These are phyloP conservation scores for Tetrapisispora arboricola DNA, from an alignment of 805 yeast species.

Conservation along the genomic window DNA sequence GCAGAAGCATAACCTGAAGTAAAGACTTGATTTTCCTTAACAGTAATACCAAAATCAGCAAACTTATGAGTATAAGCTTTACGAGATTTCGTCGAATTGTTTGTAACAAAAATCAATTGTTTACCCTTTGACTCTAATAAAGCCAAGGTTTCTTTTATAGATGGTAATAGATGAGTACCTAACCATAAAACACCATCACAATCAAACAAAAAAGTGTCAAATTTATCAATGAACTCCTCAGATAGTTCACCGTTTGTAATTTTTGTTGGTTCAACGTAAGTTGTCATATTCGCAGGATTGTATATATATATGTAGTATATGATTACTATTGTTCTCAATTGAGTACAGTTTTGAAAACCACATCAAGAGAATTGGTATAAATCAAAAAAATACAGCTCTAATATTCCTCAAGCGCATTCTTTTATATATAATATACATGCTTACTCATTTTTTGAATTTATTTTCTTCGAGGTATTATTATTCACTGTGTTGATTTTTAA, in stretches of 20 bases:
- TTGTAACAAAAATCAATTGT: constrained; percentile 80
- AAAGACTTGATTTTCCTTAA: constrained; percentile 61
- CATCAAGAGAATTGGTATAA: no score
- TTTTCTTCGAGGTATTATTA: background rate
- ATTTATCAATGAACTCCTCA: constrained; percentile 44
- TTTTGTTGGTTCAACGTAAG: constrained; percentile 33
- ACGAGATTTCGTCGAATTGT: constrained; percentile 89
- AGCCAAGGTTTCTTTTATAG: constrained; percentile 63
- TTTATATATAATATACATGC: no score
- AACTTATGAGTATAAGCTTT: constrained; percentile 68
- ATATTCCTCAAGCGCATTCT: no score
- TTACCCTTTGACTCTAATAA: constrained; percentile 47
- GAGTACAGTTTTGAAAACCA: no score
- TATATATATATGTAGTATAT: no score
- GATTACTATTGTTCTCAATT: no score
- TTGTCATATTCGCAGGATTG: no score
- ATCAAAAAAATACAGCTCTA: no score
- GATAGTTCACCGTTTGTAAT: constrained; percentile 40
- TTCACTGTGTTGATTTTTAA: background rate
- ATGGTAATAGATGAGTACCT: constrained; percentile 73
- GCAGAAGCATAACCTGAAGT: constrained; percentile 92
- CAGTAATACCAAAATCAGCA: constrained; percentile 38
- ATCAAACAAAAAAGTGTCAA: constrained; percentile 85
- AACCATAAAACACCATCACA: constrained; percentile 98
- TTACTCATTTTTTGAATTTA: no score